Evolutionary conservation across 371 early-diverging fungal species (phyloP), one percentile per base, ranked within the genome.

Genomic region (Mortierella polycephala): DNA sequence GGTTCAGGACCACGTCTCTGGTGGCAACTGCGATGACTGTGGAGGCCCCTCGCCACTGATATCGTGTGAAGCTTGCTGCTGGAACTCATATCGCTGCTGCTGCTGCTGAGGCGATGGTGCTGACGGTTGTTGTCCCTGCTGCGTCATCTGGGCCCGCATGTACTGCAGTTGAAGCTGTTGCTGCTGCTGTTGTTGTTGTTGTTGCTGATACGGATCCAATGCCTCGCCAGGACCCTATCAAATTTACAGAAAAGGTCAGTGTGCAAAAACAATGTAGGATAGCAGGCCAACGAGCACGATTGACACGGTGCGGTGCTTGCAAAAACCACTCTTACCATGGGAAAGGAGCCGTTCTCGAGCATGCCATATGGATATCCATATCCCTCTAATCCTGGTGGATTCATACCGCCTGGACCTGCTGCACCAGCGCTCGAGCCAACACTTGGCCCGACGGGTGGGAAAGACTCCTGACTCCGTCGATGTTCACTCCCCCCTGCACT

Each of bases 101-200:
- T 58, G 65, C 13, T 40, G 75, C 30, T 30, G 30, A 30, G 30
- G 30, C 4, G 30, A 30, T 30, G 1, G 30, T 4, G 30, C 30
- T 30, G 30, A 30, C 14, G 44, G 69, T 13, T 62, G 67, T 8
- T 54, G 54, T 30, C 57, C 59, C 41, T 70, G 75, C 52, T 74
- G 75, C 20, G 74, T 52, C 67, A 68, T 67, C 13, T 74, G 75
- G 9, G 75, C 69, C 42, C 76, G 39, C 72, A 79, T 72, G 44
- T 79, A 72, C 56, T 72, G 79, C 18, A 71, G 40, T 16, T 76
- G 76, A 42, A 75, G 67, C 50, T 75, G 71, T n/a, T 65, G 69
- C 30, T 75, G 72, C 7, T 56, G 57, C 16, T 71, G 71, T 30
- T 69, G 69, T n/a, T 71, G 64, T 45, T 75, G 71, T 23, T 71